Evolutionary conservation across 2,329 filamentous ascomycete genomes (phyloP), one percentile per base, ranked within the genome.

Genomic region (Claviceps maximensis): DNA sequence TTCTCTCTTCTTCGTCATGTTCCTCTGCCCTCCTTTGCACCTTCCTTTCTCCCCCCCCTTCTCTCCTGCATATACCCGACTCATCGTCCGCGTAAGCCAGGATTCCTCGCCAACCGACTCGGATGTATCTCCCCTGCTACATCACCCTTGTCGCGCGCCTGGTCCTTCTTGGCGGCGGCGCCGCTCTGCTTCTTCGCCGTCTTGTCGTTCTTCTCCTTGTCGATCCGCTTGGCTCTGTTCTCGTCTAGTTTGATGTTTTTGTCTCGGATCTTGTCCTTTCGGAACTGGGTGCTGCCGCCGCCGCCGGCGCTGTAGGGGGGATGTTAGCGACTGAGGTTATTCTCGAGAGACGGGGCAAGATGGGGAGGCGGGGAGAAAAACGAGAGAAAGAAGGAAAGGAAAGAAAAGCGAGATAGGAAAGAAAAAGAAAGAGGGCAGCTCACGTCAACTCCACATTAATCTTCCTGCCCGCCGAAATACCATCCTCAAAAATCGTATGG

Each of bases 391-490:
- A 31, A 6, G 41, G 4, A 40, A 38, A 17, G 5, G 19, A 27
- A 25, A 48, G 27, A 41, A 38, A 77, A 33, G n/a, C 36, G 47
- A 47, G 21, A 42, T n/a, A 42, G 29, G n/a, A 13, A 27, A 47
- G 47, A 38, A 49, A 33, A 40, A 48, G 25, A 38, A 52, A 27
- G 23, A 33, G 23, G 47, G 40, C 38, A 40, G 77, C 83, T 69
- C 69, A 89, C 78, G 89, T 95, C 59, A 97, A 71, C 71, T 96
- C 91, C 27, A 96, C 87, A 65, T 95, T 96, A 62, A 97, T 94
- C 69, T 84, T 86, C 61, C 91, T 76, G 50, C 82, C 71, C 17
- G 72, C 66, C 44, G 71, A 74, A 17, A 69, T 56, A 57, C 74
- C 72, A 68, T 83, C 74, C 65, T 74, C 69, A 65, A 96, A 94